These are phyloP conservation scores for Hawksworthiomyces lignivorus DNA, from an alignment of 2,329 filamentous ascomycete genomes.

Conservation along the genomic window DNA sequence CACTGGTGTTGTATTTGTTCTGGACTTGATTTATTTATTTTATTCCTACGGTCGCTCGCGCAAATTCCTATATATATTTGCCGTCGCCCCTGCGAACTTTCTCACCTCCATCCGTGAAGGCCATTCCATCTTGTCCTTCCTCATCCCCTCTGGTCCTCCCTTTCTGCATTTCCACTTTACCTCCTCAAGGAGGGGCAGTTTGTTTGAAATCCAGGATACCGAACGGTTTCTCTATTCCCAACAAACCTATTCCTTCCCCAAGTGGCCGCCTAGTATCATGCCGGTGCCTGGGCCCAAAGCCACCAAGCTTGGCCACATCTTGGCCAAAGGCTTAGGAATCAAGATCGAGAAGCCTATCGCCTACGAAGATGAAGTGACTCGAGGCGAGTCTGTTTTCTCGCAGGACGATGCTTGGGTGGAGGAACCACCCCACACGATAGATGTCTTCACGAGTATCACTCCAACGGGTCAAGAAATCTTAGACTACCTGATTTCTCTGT, in stretches of 20 bases:
- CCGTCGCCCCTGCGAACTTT: constrained; percentile 5
- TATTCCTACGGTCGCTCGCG: background rate
- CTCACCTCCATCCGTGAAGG: no score
- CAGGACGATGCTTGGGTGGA: constrained; percentile 71
- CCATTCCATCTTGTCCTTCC: background rate
- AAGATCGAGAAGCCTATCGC: constrained; percentile 63
- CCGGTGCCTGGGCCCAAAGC: constrained; percentile 16
- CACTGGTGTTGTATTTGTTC: no score
- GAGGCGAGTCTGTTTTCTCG: constrained; percentile 75
- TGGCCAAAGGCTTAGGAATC: constrained; percentile 78
- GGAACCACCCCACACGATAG: constrained; percentile 63
- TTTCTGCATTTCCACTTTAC: background rate
- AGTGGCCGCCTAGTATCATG: constrained; percentile 7
- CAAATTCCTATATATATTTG: constrained; percentile 8
- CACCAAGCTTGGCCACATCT: constrained; percentile 58
- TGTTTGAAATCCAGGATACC: no score
- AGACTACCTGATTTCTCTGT: constrained; percentile 62
- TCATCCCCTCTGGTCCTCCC: no score
- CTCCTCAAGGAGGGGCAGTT: no score
- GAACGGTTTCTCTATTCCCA: background rate
- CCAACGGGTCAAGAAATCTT: constrained; percentile 49
- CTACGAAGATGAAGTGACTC: constrained; percentile 54
- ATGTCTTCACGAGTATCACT: constrained; percentile 60
- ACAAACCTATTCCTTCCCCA: background rate
- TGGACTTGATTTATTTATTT: background rate